Conservation (phyloP, 495 filamentous ascomycete genomes). For the Aspergillus sclerotiicarbonarius region DNA sequence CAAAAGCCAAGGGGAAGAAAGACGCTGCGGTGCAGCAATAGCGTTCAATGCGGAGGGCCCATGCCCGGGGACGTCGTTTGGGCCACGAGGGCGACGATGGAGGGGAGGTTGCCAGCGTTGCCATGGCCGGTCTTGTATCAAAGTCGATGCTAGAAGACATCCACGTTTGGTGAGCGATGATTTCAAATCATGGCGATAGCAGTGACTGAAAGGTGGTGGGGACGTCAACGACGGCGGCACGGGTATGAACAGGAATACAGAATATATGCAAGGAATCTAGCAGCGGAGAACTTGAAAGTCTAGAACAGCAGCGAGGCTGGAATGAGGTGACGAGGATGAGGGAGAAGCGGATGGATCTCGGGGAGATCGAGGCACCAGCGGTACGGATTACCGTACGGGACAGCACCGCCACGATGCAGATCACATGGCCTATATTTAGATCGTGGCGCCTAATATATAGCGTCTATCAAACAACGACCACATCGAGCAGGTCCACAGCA, state of each 20-base stretch:
- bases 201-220: not conserved
- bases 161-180: constrained; percentile 1
- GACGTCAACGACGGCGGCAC: not conserved
- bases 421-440: not conserved
- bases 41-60: constrained; percentile 76
- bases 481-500: no score
- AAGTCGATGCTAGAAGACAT: not conserved
- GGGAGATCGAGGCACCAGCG: no score
- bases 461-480: not conserved
- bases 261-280: no score
- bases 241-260: no score
- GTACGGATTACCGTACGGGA: no score
- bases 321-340: not conserved
- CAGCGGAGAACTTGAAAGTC: not conserved
- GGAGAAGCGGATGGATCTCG: not conserved
- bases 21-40: constrained; percentile 73
- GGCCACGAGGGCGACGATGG: constrained; percentile 49
- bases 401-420: no score
- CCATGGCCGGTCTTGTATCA: constrained; percentile 27
- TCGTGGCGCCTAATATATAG: not conserved
- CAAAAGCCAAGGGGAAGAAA: constrained; percentile 88
- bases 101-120: constrained; percentile 41
- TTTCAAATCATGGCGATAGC: constrained; percentile 18
- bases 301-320: no score
- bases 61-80: constrained; percentile 53